phyloP scores from a whole-genome alignment of 2,329 filamentous ascomycete genomes.

The Dendrostoma leiphaemia region DNA sequence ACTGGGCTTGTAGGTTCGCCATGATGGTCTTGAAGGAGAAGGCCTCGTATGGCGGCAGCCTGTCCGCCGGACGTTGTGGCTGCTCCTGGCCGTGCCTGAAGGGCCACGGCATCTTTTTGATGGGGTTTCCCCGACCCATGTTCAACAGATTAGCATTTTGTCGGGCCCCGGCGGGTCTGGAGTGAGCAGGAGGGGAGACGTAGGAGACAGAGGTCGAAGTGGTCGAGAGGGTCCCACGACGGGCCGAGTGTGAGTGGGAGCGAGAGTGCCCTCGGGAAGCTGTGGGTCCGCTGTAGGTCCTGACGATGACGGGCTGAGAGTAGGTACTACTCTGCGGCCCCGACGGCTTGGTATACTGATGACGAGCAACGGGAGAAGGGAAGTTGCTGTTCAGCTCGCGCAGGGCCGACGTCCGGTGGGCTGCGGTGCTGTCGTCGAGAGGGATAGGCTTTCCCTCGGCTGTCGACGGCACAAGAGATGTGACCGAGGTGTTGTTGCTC shows the following conservation, averaged over 20 bases:
- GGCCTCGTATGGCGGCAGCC: conserved; percentile 60
- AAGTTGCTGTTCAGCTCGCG: conserved; percentile 59
- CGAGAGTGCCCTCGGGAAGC: conserved; percentile 31
- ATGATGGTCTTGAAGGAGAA: conserved; percentile 66
- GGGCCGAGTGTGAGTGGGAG: conserved; percentile 23
- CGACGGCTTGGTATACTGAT: conserved; percentile 55
- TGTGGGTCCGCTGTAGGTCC: conserved; percentile 56
- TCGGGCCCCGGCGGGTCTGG: conserved; percentile 26
- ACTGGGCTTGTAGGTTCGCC: conserved; percentile 45
- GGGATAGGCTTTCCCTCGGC: conserved; percentile 55
- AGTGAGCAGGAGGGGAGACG: conserved; percentile 24
- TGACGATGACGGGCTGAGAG: conserved; percentile 64
- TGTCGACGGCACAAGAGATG: conserved; percentile 52
- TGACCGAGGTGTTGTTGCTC: conserved; percentile 46
- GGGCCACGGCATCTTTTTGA: conserved; percentile 34
- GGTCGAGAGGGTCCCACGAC: conserved; percentile 29
- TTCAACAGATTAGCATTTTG: conserved; percentile 38
- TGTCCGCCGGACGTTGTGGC: conserved; percentile 29
- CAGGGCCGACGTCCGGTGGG: conserved; percentile 57
- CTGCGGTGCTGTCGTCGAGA: conserved; percentile 53
- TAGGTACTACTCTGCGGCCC: conserved; percentile 58
- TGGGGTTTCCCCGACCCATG: conserved; percentile 43
- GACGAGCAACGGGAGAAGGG: conserved; percentile 44
- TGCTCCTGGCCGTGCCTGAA: conserved; percentile 25
- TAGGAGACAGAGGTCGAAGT: conserved; percentile 26